phyloP scores from a whole-genome alignment of 2,329 filamentous ascomycete species.

The Bretziella fagacearum region DNA sequence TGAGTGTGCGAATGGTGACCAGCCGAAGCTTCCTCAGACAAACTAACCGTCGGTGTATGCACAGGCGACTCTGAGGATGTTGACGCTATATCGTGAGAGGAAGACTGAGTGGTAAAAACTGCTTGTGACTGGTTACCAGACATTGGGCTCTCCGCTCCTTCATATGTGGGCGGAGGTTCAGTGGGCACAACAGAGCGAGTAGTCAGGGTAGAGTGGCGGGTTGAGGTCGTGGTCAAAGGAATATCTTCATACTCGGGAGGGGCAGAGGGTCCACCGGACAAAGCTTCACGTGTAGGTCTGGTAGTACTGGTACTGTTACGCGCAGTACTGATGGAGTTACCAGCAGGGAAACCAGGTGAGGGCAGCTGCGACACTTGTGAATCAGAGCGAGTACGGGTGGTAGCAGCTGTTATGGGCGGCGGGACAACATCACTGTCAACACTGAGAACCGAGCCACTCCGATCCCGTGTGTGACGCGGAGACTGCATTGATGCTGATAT shows the following conservation, averaged over 20 bases:
- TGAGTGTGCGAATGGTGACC: too few species aligned
- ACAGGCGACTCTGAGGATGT: too few species aligned
- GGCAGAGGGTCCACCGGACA: slow-evolving; percentile 1
- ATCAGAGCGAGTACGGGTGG: slow-evolving; percentile 21
- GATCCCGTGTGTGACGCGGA: slow-evolving; percentile 26
- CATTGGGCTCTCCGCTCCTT: slow-evolving; percentile 16
- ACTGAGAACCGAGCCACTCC: slow-evolving; percentile 39
- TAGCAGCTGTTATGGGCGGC: slow-evolving; percentile 18
- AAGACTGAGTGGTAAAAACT: too few species aligned
- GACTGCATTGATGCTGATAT: slow-evolving; percentile 29
- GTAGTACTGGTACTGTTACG: slow-evolving; percentile 8
- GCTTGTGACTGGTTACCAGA: not conserved
- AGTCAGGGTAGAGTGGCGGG: slow-evolving; percentile 13
- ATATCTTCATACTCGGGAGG: slow-evolving; percentile 13
- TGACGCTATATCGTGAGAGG: too few species aligned
- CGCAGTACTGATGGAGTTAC: not conserved
- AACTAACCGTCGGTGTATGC: not conserved
- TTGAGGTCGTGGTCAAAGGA: slow-evolving; percentile 16
- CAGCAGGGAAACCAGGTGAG: not conserved
- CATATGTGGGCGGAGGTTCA: slow-evolving; percentile 35
- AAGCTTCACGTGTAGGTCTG: not conserved
- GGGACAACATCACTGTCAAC: slow-evolving; percentile 27
- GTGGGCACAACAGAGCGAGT: slow-evolving; percentile 25
- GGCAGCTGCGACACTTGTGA: slow-evolving; percentile 19
- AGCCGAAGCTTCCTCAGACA: too few species aligned